Base-by-base conservation (phyloP, 73 alveolate genomes). In the Uronychia setigera region DNA sequence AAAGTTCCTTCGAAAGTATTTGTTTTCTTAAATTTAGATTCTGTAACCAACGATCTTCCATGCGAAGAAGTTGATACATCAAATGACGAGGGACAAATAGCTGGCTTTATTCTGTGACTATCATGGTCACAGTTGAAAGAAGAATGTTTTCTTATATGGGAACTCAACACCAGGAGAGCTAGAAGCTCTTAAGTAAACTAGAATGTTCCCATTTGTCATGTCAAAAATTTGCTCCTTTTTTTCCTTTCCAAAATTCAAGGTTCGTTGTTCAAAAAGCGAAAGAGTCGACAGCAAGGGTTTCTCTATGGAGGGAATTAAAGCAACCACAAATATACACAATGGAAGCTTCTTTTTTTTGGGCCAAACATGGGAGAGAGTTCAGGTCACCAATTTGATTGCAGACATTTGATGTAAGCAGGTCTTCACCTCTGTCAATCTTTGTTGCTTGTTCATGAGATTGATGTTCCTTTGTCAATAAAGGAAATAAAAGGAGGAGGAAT, bases 171-270 rank as follows among this genome's bases (percentile, higher is more conserved):
- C 67, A 46, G 67, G 67, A 19, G 67, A 46, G 67, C 19, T 46
- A 11, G 67, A 86, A 46, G 79, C 86, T 75, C 97, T 95, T 76
- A 91, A 86, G 84, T 75, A 86, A 1, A 91, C 97, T 76, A 93
- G 94, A 88, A 77, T 94, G 67, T 94, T 94, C 31, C 99, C 99
- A 32, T 94, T 81, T 80, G 67, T 96, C 33, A 84, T 96, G 60
- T 86, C 97, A 31, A 94, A 83, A 82, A 59, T 94, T 59, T 92
- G 96, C 67, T 96, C 97, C 33, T 87, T 90, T 59, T 87, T 96
- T 31, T 82, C 93, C 60, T n/a, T 96, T 79, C 86, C 94, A 91
- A 60, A 91, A 92, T 76, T 92, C 96, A 67, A 76, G 96, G 78
- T 96, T 92, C 77, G 79, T 81, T 0, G 35, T 30, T 27, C 59